phyloP scores from a whole-genome alignment of 2,329 filamentous ascomycete genomes.

The Colletotrichum cereale region DNA sequence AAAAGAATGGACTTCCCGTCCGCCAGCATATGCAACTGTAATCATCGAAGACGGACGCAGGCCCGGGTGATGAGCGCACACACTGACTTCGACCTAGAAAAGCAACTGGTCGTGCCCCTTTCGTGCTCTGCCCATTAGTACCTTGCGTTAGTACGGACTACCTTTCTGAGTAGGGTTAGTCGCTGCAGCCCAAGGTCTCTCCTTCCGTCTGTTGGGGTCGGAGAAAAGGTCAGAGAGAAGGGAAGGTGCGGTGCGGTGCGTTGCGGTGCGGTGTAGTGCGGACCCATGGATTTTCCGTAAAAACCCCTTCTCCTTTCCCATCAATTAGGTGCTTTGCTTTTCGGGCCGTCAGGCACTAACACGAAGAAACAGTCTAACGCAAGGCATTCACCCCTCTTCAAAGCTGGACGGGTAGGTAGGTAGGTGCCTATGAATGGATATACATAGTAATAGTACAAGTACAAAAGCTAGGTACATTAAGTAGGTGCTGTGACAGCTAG shows the following conservation, averaged over 20 bases:
- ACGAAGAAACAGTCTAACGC: not conserved
- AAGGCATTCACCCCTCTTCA: not conserved
- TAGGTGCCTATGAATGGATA: no score
- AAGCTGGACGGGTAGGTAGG: no score
- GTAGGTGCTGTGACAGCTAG: not conserved
- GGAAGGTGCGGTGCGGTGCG: not conserved
- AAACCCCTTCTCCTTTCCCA: not conserved
- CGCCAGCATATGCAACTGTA: not conserved
- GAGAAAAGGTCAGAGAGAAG: not conserved
- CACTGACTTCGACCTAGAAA: not conserved
- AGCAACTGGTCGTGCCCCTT: not conserved
- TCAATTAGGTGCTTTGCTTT: not conserved
- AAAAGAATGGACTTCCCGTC: not conserved
- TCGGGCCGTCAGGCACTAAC: not conserved
- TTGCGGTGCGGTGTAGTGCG: not conserved
- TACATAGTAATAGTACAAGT: no score
- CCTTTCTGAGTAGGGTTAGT: no score
- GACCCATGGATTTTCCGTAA: slow-evolving; percentile 32
- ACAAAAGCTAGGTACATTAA: no score
- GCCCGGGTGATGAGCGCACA: not conserved
- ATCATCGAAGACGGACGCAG: not conserved
- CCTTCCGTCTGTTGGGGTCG: not conserved
- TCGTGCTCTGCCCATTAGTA: not conserved
- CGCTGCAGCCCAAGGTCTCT: not conserved
- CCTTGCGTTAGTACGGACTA: not conserved